Conservation (phyloP, 768 basidiomycete species). For the Boletus subcaerulescens region DNA sequence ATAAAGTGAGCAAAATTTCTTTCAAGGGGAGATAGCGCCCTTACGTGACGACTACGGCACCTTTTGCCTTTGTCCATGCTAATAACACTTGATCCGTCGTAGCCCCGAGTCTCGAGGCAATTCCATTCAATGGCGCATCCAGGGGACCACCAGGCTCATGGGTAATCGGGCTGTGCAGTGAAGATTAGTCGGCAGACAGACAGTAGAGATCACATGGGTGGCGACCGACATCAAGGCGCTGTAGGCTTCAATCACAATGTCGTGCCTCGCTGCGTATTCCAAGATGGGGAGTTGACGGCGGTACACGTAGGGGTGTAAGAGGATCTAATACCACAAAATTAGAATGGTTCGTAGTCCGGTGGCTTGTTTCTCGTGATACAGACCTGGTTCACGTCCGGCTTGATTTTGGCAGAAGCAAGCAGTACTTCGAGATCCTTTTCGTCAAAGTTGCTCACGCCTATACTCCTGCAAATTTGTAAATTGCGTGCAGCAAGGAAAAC, state of each 20-base stretch:
- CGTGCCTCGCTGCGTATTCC: conserved; percentile 53
- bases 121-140: conserved; percentile 53
- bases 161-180: conserved; percentile 52
- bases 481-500: not conserved
- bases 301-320: conserved; percentile 71
- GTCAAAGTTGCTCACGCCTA: conserved; percentile 70
- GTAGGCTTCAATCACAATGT: conserved; percentile 72
- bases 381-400: conserved; percentile 69
- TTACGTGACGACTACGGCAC: conserved; percentile 62
- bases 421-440: conserved; percentile 52
- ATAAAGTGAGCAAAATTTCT: not conserved
- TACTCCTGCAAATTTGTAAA: conserved; percentile 45
- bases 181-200: not conserved
- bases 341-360: not conserved
- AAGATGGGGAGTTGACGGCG: conserved; percentile 50
- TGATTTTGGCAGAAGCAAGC: conserved; percentile 56
- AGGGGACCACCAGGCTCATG: conserved; percentile 58
- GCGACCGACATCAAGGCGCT: conserved; percentile 55
- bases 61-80: conserved; percentile 71
- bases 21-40: not conserved
- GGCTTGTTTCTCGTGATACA: not conserved
- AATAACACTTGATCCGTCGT: conserved; percentile 65
- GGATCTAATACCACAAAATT: conserved; percentile 42
- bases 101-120: conserved; percentile 49
- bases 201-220: not conserved